Evolutionary conservation across 1,139 yeast genomes (phyloP).

Genomic region (Debaryomyces sp.): DNA sequence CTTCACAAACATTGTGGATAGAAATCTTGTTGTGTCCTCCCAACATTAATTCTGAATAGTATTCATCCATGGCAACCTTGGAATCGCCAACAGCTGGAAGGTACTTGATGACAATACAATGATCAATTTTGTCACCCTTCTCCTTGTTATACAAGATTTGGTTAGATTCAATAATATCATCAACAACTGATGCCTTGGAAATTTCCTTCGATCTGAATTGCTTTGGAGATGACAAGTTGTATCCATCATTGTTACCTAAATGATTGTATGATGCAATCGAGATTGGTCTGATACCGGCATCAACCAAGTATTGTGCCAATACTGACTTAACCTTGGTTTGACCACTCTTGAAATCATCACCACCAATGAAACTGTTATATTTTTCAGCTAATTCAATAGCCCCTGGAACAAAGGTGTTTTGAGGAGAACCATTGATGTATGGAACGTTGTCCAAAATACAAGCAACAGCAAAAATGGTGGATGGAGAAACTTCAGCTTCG

Average conservation of each 20-base stretch:
- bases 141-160: constrained; percentile 82
- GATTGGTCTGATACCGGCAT: constrained; percentile 94
- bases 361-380: constrained; percentile 81
- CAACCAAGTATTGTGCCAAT: constrained; percentile 91
- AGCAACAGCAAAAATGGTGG: constrained; percentile 91
- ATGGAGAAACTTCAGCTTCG: constrained; percentile 86
- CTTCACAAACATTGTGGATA: constrained; percentile 95
- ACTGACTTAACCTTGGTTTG: constrained; percentile 96
- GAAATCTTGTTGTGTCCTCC: constrained; percentile 96
- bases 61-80: constrained; percentile 98
- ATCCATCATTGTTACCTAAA: constrained; percentile 96
- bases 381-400: constrained; percentile 86
- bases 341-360: constrained; percentile 97
- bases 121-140: constrained; percentile 80
- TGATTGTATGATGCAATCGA: constrained; percentile 96
- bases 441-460: constrained; percentile 85
- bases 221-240: constrained; percentile 84
- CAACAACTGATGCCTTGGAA: constrained; percentile 90
- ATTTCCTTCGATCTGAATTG: constrained; percentile 97
- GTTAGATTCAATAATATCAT: constrained; percentile 91
- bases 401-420: constrained; percentile 96
- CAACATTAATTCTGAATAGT: constrained; percentile 93
- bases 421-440: constrained; percentile 96
- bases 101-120: constrained; percentile 94
- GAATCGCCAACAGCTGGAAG: constrained; percentile 94